Percentiles rank a stretch among this genome's conserved stretches.
phyloP scores from a whole-genome alignment of 768 basidiomycete genomes.

The Tylopilus plumbeoviolaceoides region DNA sequence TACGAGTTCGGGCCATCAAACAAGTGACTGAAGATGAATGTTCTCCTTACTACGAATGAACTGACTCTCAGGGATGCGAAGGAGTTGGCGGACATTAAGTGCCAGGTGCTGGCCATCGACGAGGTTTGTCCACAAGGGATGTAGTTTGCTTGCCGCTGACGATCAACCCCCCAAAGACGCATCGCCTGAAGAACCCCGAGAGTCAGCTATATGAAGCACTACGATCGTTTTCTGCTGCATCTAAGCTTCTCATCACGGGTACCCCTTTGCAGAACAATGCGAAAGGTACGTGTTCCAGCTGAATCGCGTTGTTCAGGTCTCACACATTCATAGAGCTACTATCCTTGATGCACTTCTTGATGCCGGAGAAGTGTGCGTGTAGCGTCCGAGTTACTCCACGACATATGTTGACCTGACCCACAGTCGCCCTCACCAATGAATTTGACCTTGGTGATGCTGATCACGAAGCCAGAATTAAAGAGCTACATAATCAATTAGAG shows the following conservation, averaged over 20 bases:
- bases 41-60: slow-evolving; percentile 95
- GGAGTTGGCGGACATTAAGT: slow-evolving; percentile 90
- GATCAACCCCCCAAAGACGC: slow-evolving; percentile 53
- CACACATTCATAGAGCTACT: slow-evolving; percentile 63
- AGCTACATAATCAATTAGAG: slow-evolving; percentile 89
- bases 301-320: slow-evolving; percentile 6
- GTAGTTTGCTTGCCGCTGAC: slow-evolving; percentile 11
- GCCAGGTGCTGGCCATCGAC: slow-evolving; percentile 95
- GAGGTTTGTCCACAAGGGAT: slow-evolving; percentile 52
- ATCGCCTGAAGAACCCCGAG: slow-evolving; percentile 97
- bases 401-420: slow-evolving; percentile 8
- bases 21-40: slow-evolving; percentile 95
- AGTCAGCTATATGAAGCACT: slow-evolving; percentile 96
- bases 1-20: slow-evolving; percentile 88
- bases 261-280: slow-evolving; percentile 99
- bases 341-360: slow-evolving; percentile 98
- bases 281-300: slow-evolving; percentile 59
- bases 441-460: slow-evolving; percentile 93
- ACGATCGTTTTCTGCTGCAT: slow-evolving; percentile 81
- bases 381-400: background rate
- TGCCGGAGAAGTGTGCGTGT: slow-evolving; percentile 91
- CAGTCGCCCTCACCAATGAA: slow-evolving; percentile 90
- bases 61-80: slow-evolving; percentile 85
- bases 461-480: slow-evolving; percentile 93
- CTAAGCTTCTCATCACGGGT: slow-evolving; percentile 95